A percentile compares a stretch with the other conserved stretches of the same genome.
phyloP scores from a whole-genome alignment of 306 rosid species.

The Vigna hirtella region DNA sequence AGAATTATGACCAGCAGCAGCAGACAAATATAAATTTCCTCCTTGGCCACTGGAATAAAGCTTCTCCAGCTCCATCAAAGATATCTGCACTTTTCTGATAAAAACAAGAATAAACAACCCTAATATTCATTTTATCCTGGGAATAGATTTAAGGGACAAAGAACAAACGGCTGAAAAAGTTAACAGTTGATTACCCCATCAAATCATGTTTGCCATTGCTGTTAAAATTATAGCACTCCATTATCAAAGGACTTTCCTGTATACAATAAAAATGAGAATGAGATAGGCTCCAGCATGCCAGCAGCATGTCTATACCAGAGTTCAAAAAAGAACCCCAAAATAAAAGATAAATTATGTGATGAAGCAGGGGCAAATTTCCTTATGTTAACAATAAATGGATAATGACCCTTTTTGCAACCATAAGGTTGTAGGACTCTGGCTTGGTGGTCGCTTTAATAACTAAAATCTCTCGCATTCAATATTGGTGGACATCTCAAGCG shows the following conservation, averaged over 20 bases:
- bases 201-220: slow-evolving; percentile 94
- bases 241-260: slow-evolving; percentile 86
- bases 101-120: slow-evolving; percentile 45
- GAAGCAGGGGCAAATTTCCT: slow-evolving; percentile 30
- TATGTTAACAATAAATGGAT: slow-evolving; percentile 26
- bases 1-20: slow-evolving; percentile 71
- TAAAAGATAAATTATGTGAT: slow-evolving; percentile 12
- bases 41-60: slow-evolving; percentile 75
- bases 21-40: slow-evolving; percentile 58
- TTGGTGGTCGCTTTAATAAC: slow-evolving; percentile 14
- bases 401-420: slow-evolving; percentile 5
- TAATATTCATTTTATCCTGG: slow-evolving; percentile 36
- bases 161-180: slow-evolving; percentile 34
- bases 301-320: slow-evolving; percentile 4
- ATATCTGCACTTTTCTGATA: slow-evolving; percentile 81
- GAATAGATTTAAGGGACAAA: slow-evolving; percentile 30
- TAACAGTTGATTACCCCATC: slow-evolving; percentile 77
- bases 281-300: slow-evolving; percentile 38
- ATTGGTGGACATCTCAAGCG: background rate
- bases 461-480: slow-evolving; percentile 8
- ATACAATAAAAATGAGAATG: slow-evolving; percentile 47
- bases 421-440: slow-evolving; percentile 30
- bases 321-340: slow-evolving; percentile 18
- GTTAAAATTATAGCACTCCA: slow-evolving; percentile 93
- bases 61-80: slow-evolving; percentile 87